These are phyloP conservation scores for Musa schizocarpa DNA, from an alignment of 176 grass and related monocot genomes.

Conservation along the genomic window DNA sequence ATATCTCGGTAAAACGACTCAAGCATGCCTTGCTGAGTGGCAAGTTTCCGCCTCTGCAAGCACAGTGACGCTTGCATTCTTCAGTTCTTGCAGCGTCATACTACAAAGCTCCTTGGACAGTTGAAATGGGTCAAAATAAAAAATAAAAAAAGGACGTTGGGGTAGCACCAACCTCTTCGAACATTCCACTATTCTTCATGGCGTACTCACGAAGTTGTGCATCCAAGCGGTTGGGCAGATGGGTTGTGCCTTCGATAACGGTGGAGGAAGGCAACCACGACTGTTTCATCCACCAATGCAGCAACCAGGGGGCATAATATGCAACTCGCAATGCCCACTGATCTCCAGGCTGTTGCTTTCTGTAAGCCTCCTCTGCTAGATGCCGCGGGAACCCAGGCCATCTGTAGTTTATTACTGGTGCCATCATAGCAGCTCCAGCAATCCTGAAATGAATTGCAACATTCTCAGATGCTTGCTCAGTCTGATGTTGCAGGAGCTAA, in stretches of 20 bases:
- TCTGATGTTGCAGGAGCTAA: too few relatives aligned
- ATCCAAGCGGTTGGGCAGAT: constrained; percentile 55
- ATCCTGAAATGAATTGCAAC: constrained; percentile 19
- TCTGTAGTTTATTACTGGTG: constrained; percentile 73
- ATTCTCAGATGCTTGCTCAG: not conserved
- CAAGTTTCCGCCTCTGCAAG: constrained; percentile 39
- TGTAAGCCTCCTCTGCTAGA: constrained; percentile 31
- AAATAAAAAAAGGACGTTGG: too few relatives aligned
- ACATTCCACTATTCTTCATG: constrained; percentile 31
- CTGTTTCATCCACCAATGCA: constrained; percentile 91
- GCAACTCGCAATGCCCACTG: constrained; percentile 65
- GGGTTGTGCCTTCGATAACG: constrained; percentile 46
- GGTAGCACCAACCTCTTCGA: constrained; percentile 15
- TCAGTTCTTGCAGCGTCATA: not conserved
- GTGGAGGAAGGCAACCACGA: constrained; percentile 64
- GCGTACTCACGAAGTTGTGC: constrained; percentile 24
- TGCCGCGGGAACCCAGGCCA: constrained; percentile 64
- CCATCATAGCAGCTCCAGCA: constrained; percentile 44
- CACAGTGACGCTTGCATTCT: not conserved
- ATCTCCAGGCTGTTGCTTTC: constrained; percentile 43
- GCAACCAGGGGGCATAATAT: constrained; percentile 50
- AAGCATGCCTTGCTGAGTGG: constrained; percentile 62
- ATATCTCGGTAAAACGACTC: constrained; percentile 92
- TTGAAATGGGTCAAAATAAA: not conserved
- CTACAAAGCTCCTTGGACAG: not conserved